Base-by-base conservation (phyloP, 139 green algal species). In the Picochlorum sp. region DNA sequence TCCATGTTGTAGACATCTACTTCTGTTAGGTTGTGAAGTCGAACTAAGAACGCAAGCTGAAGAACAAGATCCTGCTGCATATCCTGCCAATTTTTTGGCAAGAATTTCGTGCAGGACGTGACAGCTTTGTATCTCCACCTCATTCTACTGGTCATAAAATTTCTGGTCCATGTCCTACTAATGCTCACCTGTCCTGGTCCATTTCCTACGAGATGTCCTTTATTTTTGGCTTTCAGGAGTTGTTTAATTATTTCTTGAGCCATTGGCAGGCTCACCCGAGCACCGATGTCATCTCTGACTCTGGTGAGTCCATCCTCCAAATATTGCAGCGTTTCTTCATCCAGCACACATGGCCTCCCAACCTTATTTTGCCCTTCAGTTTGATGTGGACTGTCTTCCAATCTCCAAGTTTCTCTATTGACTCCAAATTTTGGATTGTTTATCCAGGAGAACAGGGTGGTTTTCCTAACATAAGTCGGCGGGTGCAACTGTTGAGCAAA, bases 301-400 rank as follows among this genome's bases (percentile, higher is more conserved):
- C 45, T 50, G 45, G 45, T 50, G 45, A 50, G 45, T 16, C 45
- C 45, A 50, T 50, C 45, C 45, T 50, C 45, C 45, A 50, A 50
- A 50, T 50, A 50, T 50, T 50, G 45, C 45, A 50, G 15, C 15
- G 45, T 50, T 50, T 50, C 45, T 50, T 50, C 45, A 50, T 50
- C 45, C 45, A 50, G 45, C 45, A 50, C 45, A 50, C 15, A 16
- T 16, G 45, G 45, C 45, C 45, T 50, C 45, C 45, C 45, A 50
- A 50, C 45, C 45, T 50, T 50, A 3, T 16, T 50, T 15, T 50
- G 13, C 14, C 45, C 45, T 50, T 50, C 45, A 50, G 45, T 50
- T 50, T 50, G 45, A 15, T n/a, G 45, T 50, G 45, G 45, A 50
- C 13, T 50, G 15, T 50, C 45, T 50, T 50, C 45, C 45, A 50